Evolutionary conservation across 1,284 basidiomycete genomes (phyloP).

Genomic region (Cryptococcus sp.): DNA sequence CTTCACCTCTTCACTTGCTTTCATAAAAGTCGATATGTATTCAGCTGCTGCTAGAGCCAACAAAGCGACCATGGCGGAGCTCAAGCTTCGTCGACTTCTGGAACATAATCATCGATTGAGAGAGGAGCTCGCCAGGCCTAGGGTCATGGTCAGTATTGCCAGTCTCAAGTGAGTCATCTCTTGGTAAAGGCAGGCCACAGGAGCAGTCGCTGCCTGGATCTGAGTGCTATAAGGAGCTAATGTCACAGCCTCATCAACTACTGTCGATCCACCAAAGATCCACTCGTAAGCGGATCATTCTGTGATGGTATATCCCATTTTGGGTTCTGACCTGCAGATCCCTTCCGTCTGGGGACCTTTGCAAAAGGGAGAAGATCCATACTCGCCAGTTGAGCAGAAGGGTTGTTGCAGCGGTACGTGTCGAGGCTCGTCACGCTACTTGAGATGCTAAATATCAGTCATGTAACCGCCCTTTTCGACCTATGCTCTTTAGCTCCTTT

Average conservation of each 20-base stretch:
- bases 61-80: conserved; percentile 75
- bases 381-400: conserved; percentile 28
- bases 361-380: conserved; percentile 64
- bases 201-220: background rate
- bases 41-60: conserved; percentile 7
- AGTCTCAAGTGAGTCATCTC: conserved; percentile 49
- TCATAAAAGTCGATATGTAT: background rate
- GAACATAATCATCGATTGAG: conserved; percentile 91
- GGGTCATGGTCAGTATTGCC: conserved; percentile 87
- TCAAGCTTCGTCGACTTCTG: conserved; percentile 85
- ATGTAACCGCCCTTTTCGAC: too few species aligned
- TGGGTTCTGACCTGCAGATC: conserved; percentile 56
- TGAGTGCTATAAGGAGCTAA: background rate
- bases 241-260: conserved; percentile 74
- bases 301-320: too few species aligned
- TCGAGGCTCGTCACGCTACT: background rate
- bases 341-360: conserved; percentile 92
- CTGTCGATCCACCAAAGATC: conserved; percentile 86
- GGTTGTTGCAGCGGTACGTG: conserved; percentile 36
- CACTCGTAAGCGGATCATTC: conserved; percentile 57
- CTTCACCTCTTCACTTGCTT: background rate
- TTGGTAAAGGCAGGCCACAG: background rate
- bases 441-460: background rate
- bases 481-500: too few species aligned
- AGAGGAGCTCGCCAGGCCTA: conserved; percentile 83